Conservation (phyloP, 2,329 filamentous ascomycete species). For the Aureobasidium mangrovei region DNA sequence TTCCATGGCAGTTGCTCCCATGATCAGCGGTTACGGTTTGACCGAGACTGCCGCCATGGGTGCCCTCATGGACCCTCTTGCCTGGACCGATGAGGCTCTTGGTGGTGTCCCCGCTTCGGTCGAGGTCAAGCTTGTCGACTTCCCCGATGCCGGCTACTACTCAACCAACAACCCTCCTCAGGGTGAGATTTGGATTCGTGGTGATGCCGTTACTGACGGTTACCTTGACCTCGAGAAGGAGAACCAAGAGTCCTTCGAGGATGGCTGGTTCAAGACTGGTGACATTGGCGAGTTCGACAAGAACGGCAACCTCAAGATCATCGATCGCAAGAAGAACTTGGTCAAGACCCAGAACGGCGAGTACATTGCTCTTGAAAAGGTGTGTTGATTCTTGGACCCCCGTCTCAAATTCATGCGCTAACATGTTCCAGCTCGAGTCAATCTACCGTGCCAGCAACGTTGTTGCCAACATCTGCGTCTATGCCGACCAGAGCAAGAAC, state of each 20-base stretch:
- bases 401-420: conserved; percentile 27
- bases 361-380: conserved; percentile 89
- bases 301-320: conserved; percentile 72
- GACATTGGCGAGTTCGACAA: conserved; percentile 86
- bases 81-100: conserved; percentile 69
- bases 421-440: conserved; percentile 56
- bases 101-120: conserved; percentile 69
- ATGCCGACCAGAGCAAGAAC: conserved; percentile 64
- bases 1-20: conserved; percentile 83
- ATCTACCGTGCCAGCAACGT: conserved; percentile 74
- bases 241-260: conserved; percentile 63
- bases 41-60: conserved; percentile 78
- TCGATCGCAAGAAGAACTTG: conserved; percentile 96
- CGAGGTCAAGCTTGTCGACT: conserved; percentile 87
- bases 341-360: conserved; percentile 93
- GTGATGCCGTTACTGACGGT: conserved; percentile 61
- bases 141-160: conserved; percentile 79
- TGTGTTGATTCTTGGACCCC: conserved; percentile 15
- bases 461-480: conserved; percentile 79
- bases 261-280: conserved; percentile 95
- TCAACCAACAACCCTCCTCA: conserved; percentile 68
- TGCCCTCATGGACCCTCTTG: conserved; percentile 70
- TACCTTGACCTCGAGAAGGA: conserved; percentile 86
- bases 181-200: conserved; percentile 87
- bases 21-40: conserved; percentile 89